Base-by-base conservation (phyloP, 1,284 basidiomycete species). In the Ustilago nuda region DNA sequence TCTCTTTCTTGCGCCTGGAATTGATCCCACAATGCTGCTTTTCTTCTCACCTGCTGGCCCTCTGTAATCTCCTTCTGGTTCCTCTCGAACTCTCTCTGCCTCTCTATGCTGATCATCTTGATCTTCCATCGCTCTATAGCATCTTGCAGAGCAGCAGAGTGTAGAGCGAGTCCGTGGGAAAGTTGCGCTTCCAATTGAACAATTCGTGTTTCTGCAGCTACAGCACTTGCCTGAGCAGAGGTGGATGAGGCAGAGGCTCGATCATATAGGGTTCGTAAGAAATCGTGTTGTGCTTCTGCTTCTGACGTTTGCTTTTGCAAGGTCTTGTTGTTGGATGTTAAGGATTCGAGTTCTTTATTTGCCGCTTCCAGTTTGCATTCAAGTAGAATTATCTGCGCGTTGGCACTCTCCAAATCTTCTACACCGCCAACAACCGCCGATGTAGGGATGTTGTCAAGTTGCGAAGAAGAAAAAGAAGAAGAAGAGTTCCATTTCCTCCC, bases 21-120 rank as follows among this genome's bases (percentile, higher is more conserved):
- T 23, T 66, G 56, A 48, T 77, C 75, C 70, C 70, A 77, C 43
- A 58, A 8, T 5, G 43, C 58, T 17, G 75, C 75, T 19, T 73
- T 77, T 8, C 39, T 27, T 32, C 69, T 36, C 35, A 76, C 41
- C 43, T 61, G 60, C 5, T 7, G 23, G 0, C 4, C 70, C 19
- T 69, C 60, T 7, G 54, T 69, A 8, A 46, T 8, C 41, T 51
- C 30, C 3, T 41, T 23, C 37, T 70, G 66, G 12, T 17, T 33
- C 8, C 1, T 8, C 11, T 41, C 5, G 4, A 73, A 61, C 43
- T 27, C 36, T n/a, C 27, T 39, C 17, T 76, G 52, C 1, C 41
- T 56, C 17, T 63, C 54, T n/a, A 76, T 11, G 41, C 30, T 11
- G 5, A 15, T 30, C 13, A 69, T n/a, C 19, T 43, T 41, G 2